These are phyloP conservation scores for Alloteropsis angusta DNA, from an alignment of 202 grass and related monocot species.

Conservation along the genomic window DNA sequence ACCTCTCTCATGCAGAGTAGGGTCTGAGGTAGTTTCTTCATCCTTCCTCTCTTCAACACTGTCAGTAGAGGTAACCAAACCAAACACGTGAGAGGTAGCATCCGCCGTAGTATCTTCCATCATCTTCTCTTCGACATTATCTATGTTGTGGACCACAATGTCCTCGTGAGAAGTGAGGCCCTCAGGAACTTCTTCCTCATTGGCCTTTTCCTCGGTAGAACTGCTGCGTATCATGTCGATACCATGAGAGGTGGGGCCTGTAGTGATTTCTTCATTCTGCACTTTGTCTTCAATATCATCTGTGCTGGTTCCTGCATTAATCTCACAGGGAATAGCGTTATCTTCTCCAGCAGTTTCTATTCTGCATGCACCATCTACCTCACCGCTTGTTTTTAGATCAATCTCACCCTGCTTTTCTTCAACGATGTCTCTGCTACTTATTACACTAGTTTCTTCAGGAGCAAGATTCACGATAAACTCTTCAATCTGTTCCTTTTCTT, in stretches of 20 bases:
- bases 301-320: not conserved
- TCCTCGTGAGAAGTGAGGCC: not conserved
- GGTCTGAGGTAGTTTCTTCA: not conserved
- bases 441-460: not conserved
- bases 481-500: conserved; percentile 31
- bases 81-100: not conserved
- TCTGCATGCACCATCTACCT: not conserved
- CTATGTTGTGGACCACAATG: not conserved
- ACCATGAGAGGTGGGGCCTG: not conserved
- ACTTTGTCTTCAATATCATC: conserved; percentile 18
- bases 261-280: conserved; percentile 19
- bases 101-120: not conserved
- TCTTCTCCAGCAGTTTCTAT: conserved; percentile 18
- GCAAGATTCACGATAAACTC: not conserved
- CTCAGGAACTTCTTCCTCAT: not conserved
- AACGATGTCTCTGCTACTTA: not conserved
- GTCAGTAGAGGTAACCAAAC: not conserved
- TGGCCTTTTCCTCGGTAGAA: not conserved
- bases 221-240: not conserved
- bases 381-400: not conserved
- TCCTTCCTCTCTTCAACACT: conserved; percentile 3
- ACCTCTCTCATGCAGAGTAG: not conserved
- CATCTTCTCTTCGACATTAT: conserved; percentile 13
- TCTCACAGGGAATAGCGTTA: not conserved
- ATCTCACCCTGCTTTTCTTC: conserved; percentile 21